Conservation (phyloP, 1,284 basidiomycete genomes). For the Amylostereum areolatum region DNA sequence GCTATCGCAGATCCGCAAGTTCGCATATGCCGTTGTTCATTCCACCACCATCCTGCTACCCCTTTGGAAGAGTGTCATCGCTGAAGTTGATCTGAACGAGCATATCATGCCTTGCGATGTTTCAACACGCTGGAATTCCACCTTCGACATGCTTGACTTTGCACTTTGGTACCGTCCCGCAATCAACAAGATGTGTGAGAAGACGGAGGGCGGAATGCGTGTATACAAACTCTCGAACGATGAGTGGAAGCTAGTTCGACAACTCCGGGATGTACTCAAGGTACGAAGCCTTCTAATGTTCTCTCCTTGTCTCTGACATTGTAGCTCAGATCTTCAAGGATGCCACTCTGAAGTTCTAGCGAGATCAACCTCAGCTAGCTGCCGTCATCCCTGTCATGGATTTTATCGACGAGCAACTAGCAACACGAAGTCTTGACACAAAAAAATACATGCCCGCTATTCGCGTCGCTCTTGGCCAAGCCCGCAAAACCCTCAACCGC, state of each 20-base stretch:
- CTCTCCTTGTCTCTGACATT: constrained; percentile 1
- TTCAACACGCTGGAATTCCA: constrained; percentile 29
- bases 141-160: constrained; percentile 24
- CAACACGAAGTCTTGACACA: constrained; percentile 2
- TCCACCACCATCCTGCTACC: constrained; percentile 27
- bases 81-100: constrained; percentile 11
- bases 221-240: constrained; percentile 10
- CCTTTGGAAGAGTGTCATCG: constrained; percentile 17
- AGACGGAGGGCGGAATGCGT: constrained; percentile 2
- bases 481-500: constrained; percentile 20
- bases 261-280: no score
- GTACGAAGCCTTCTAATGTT: constrained; percentile 17
- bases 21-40: constrained; percentile 22
- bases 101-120: constrained; percentile 25
- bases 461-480: constrained; percentile 13
- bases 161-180: constrained; percentile 17
- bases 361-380: constrained; percentile 19
- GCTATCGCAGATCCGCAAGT: constrained; percentile 19
- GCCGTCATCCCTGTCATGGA: constrained; percentile 30
- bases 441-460: constrained; percentile 11
- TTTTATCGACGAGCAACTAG: constrained; percentile 17
- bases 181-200: constrained; percentile 12
- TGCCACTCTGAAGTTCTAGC: constrained; percentile 20
- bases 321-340: constrained; percentile 16
- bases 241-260: constrained; percentile 16